These are phyloP conservation scores for Austroboletus niveus DNA, from an alignment of 1,284 basidiomycete species.

Conservation along the genomic window DNA sequence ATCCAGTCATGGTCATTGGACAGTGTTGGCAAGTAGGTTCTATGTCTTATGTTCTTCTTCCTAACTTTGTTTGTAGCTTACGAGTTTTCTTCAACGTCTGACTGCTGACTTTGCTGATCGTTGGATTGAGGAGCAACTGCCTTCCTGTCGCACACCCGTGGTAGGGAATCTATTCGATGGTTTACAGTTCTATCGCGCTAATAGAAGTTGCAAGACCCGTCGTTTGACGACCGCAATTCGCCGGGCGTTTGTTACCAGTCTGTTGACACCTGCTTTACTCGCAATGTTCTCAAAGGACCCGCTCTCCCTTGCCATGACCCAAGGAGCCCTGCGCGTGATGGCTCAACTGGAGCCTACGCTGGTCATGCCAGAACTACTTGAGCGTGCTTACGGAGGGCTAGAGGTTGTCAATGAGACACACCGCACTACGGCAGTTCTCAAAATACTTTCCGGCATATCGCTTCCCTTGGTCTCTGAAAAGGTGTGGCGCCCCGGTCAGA, in stretches of 20 bases:
- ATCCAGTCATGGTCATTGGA: slow-evolving; percentile 76
- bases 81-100: slow-evolving; percentile 49
- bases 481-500: slow-evolving; percentile 84
- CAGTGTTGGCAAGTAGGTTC: slow-evolving; percentile 51
- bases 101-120: slow-evolving; percentile 80
- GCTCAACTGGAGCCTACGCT: slow-evolving; percentile 83
- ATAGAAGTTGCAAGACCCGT: slow-evolving; percentile 45
- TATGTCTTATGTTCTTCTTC: background rate
- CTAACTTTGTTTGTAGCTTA: slow-evolving; percentile 25
- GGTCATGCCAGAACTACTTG: slow-evolving; percentile 90
- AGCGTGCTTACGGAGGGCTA: slow-evolving; percentile 87
- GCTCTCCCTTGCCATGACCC: slow-evolving; percentile 64
- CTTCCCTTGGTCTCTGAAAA: slow-evolving; percentile 77
- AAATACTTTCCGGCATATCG: slow-evolving; percentile 81
- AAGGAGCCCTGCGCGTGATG: slow-evolving; percentile 70
- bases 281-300: slow-evolving; percentile 95
- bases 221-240: slow-evolving; percentile 85
- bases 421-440: slow-evolving; percentile 87
- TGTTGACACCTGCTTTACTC: slow-evolving; percentile 87
- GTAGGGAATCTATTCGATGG: slow-evolving; percentile 39
- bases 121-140: slow-evolving; percentile 80
- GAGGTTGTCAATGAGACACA: slow-evolving; percentile 96
- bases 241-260: slow-evolving; percentile 76
- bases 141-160: slow-evolving; percentile 78
- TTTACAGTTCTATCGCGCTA: background rate